Conservation (phyloP, 1,139 yeast genomes). For the Blastobotrys illinoisensis region DNA sequence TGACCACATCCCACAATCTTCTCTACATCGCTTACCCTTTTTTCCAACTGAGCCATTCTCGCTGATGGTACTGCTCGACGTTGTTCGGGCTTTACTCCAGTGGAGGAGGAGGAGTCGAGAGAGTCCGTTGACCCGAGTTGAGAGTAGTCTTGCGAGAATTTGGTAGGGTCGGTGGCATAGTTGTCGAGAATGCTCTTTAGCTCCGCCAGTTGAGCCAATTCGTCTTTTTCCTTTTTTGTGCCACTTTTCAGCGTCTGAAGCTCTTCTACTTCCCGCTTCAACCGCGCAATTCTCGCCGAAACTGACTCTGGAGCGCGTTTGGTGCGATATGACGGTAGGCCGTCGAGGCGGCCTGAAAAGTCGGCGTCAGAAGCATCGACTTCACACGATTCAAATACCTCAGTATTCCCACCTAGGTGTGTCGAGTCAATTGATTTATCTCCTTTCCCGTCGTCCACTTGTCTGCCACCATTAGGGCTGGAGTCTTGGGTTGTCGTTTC, state of each 20-base stretch:
- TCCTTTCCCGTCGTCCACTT: neutral
- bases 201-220: slow-evolving; percentile 2
- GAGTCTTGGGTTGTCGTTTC: slow-evolving; percentile 7
- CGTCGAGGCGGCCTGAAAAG: neutral
- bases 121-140: neutral
- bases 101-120: no score
- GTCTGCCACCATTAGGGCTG: neutral
- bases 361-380: slow-evolving; percentile 11
- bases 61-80: neutral
- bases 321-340: slow-evolving; percentile 3
- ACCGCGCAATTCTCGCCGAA: slow-evolving; percentile 43
- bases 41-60: slow-evolving; percentile 14
- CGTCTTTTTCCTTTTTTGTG: neutral
- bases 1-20: slow-evolving; percentile 8
- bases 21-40: slow-evolving; percentile 16
- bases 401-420: slow-evolving; percentile 3
- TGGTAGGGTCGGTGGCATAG: neutral
- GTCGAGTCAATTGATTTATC: neutral
- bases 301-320: slow-evolving; percentile 12
- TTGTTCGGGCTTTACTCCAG: no score
- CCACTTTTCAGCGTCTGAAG: slow-evolving; percentile 16
- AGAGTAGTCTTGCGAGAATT: neutral
- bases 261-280: slow-evolving; percentile 43
- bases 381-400: slow-evolving; percentile 16
- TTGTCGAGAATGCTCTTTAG: slow-evolving; percentile 3